These are phyloP conservation scores for Sextonia rubra DNA, from an alignment of 164 flowering plant species.

Conservation along the genomic window DNA sequence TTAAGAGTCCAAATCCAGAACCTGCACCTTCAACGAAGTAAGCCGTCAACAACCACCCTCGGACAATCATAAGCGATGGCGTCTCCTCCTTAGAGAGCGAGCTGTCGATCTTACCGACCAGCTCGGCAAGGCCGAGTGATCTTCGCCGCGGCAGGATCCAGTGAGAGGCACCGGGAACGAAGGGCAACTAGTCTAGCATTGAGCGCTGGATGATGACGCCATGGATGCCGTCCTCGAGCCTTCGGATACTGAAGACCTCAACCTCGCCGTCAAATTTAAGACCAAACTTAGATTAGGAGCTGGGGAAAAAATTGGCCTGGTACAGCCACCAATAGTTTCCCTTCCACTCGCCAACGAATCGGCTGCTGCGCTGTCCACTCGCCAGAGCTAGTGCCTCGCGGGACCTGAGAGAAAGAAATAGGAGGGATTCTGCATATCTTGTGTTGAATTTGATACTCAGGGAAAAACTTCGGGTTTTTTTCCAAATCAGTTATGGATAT, in stretches of 20 bases:
- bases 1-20: too few species aligned
- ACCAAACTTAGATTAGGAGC: conserved; percentile 34
- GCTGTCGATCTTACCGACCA: conserved; percentile 42
- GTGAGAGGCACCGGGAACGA: conserved; percentile 67
- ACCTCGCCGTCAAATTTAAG: conserved; percentile 17
- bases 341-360: too few species aligned
- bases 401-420: too few species aligned
- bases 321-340: too few species aligned
- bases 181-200: conserved; percentile 78
- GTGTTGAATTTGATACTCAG: too few species aligned
- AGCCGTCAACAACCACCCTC: conserved; percentile 70
- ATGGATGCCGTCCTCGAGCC: conserved; percentile 64
- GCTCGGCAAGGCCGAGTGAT: conserved; percentile 35
- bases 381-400: too few species aligned
- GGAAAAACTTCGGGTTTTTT: too few species aligned
- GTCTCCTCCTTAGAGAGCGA: conserved; percentile 42
- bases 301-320: too few species aligned
- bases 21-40: conserved; percentile 54
- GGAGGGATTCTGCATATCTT: too few species aligned
- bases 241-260: conserved; percentile 29
- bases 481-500: too few species aligned
- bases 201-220: conserved; percentile 41
- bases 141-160: conserved; percentile 48
- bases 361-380: too few species aligned
- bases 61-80: conserved; percentile 30